Percentiles rank a stretch among this genome's conserved stretches.
These are phyloP conservation scores for Microsporum canis DNA, from an alignment of 2,329 filamentous ascomycete species.

Conservation along the genomic window DNA sequence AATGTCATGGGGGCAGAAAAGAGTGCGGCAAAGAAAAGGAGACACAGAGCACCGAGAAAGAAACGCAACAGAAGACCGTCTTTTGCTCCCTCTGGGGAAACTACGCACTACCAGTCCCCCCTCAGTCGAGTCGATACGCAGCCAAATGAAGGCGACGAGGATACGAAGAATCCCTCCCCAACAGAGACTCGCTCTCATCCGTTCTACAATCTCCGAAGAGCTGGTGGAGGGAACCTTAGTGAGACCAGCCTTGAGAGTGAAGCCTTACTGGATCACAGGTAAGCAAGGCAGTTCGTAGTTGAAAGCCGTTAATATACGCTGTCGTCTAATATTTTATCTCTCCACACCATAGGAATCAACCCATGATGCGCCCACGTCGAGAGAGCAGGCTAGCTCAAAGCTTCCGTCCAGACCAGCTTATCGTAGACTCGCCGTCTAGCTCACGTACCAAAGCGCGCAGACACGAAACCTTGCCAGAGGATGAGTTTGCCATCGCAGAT, in stretches of 20 bases:
- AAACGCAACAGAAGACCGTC: slow-evolving; percentile 66
- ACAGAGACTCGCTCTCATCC: slow-evolving; percentile 31
- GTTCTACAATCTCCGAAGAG: slow-evolving; percentile 44
- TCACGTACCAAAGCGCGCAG: neutral
- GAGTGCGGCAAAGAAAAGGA: slow-evolving; percentile 49
- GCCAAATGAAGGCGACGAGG: slow-evolving; percentile 42
- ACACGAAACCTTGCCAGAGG: neutral
- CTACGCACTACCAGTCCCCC: slow-evolving; percentile 24
- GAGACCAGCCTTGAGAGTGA: slow-evolving; percentile 83
- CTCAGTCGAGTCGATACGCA: slow-evolving; percentile 23
- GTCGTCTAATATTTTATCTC: neutral
- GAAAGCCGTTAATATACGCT: neutral
- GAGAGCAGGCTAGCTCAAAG: slow-evolving; percentile 35
- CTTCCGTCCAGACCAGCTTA: slow-evolving; percentile 24
- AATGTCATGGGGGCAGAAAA: slow-evolving; percentile 6
- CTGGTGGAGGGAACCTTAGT: slow-evolving; percentile 51
- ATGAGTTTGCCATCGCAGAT: neutral
- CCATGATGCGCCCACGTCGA: slow-evolving; percentile 53
- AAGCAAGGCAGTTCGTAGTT: slow-evolving; percentile 9
- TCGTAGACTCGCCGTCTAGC: slow-evolving; percentile 3
- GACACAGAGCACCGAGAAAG: slow-evolving; percentile 67
- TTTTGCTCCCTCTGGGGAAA: slow-evolving; percentile 54
- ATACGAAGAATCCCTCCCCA: slow-evolving; percentile 21
- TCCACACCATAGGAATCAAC: slow-evolving; percentile 41
- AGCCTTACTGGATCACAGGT: slow-evolving; percentile 76